Base-by-base conservation (phyloP, 2,329 filamentous ascomycete species). In the Fusarium pseudonygamai region DNA sequence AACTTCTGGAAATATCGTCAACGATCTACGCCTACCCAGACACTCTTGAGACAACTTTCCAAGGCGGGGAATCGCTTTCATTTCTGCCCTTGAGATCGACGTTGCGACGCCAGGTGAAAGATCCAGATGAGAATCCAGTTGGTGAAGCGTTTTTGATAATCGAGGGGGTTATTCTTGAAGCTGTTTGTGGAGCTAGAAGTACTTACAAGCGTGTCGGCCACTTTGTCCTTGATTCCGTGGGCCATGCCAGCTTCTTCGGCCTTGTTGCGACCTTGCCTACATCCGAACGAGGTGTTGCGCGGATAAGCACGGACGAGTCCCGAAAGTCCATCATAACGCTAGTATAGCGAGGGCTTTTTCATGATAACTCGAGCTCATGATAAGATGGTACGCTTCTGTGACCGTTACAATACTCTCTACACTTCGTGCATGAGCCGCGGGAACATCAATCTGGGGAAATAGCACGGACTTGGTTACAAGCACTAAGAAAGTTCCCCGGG, bases 141-240 rank as follows among this genome's bases (percentile, higher is more conserved):
- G 53, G n/a, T 3, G n/a, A 57, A 16, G 18, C 14, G 2, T 6
- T 36, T 12, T 12, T 22, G 14, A 58, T 58, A 7, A 58, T 36
- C 3, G 40, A 47, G 24, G 55, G 55, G 4, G n/a, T 58, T 15
- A 22, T 58, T 5, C 15, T 58, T 1, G 10, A 47, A 26, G 26
- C 6, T 0, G 4, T 18, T 18, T 10, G 11, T 4, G n/a, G 11
- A 47, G 18, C 10, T 7, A 10, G 5, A 30, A 47, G 10, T 1
- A 47, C 10, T 16, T 28, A 26, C 3, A 47, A 32, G 14, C 55
- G 55, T 0, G 18, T 58, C 10, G 40, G 55, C 3, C 40, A 28
- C 13, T 58, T 58, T 28, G 55, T 58, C 28, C 1, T 58, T 13
- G 10, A 1, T 22, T 28, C 30, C 20, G 3, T 26, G 26, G 55